phyloP scores from a whole-genome alignment of 1,139 yeast species.

The Kazachstania sp. region DNA sequence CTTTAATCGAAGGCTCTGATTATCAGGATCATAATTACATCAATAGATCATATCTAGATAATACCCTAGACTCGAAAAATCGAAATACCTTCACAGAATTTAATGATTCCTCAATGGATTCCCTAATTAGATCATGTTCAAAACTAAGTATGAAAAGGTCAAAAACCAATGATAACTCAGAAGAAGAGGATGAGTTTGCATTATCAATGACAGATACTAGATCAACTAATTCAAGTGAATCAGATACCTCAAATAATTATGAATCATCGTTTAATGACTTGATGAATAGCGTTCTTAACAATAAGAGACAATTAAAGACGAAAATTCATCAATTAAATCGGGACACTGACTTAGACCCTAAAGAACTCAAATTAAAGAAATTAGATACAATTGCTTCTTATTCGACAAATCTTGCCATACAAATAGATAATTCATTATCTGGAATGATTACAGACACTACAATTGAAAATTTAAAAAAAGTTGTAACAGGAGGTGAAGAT shows the following conservation, averaged over 20 bases:
- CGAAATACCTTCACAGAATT: neutral
- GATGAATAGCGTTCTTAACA: conserved; percentile 8
- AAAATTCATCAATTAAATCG: conserved; percentile 9
- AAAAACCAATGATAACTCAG: neutral
- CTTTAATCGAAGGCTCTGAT: too few species aligned
- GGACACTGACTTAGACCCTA: conserved; percentile 3
- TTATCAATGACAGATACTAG: neutral
- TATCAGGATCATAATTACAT: too few species aligned
- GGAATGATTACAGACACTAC: conserved; percentile 6
- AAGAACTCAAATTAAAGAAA: conserved; percentile 8
- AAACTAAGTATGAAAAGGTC: neutral
- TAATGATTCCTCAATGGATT: neutral
- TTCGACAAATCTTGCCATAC: conserved; percentile 21
- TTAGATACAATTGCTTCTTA: conserved; percentile 20
- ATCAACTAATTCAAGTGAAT: neutral
- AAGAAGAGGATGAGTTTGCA: neutral
- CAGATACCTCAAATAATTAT: neutral
- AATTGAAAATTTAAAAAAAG: conserved; percentile 18
- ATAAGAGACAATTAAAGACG: conserved; percentile 13
- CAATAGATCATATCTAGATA: neutral
- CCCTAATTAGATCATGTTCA: neutral
- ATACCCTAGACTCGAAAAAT: neutral
- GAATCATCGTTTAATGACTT: neutral
- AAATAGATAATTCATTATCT: conserved; percentile 16
- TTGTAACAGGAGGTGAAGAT: conserved; percentile 20